Evolutionary conservation across 1,284 basidiomycete genomes (phyloP).

Genomic region (Wolfiporia cocos): DNA sequence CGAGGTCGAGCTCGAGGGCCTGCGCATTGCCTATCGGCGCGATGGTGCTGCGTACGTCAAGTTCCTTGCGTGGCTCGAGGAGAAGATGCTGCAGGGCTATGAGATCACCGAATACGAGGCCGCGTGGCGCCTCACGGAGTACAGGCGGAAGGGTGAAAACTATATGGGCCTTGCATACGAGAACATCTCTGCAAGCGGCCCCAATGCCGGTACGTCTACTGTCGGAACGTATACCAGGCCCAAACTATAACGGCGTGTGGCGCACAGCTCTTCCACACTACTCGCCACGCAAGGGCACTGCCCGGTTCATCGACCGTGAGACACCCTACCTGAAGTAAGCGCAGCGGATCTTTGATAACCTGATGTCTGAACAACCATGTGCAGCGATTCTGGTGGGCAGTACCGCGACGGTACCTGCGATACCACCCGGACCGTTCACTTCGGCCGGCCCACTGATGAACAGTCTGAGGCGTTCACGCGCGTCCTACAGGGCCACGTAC

Average conservation of each 20-base stretch:
- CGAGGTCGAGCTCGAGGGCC: conserved; percentile 74
- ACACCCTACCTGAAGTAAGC: conserved; percentile 87
- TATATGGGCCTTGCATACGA: conserved; percentile 92
- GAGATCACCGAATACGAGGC: conserved; percentile 92
- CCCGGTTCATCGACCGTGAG: conserved; percentile 68
- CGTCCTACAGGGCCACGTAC: conserved; percentile 92
- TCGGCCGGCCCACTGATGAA: conserved; percentile 76
- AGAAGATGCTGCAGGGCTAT: conserved; percentile 69
- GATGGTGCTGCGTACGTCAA: conserved; percentile 89
- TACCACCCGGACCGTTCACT: conserved; percentile 87
- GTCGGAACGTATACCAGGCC: background rate
- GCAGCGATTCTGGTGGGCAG: conserved; percentile 84
- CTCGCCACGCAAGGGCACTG: conserved; percentile 67
- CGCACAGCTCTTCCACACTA: conserved; percentile 89
- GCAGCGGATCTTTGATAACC: conserved; percentile 5
- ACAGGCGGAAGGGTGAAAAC: conserved; percentile 66
- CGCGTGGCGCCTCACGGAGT: conserved; percentile 77
- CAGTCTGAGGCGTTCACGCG: conserved; percentile 91
- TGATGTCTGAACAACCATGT: conserved; percentile 6
- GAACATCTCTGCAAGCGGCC: conserved; percentile 87
- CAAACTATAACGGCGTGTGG: background rate
- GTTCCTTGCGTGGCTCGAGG: conserved; percentile 82
- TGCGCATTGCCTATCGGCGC: conserved; percentile 81
- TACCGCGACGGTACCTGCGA: conserved; percentile 92
- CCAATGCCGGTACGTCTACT: conserved; percentile 66